phyloP scores from a whole-genome alignment of 805 yeast species.

The Pichia nakasei region DNA sequence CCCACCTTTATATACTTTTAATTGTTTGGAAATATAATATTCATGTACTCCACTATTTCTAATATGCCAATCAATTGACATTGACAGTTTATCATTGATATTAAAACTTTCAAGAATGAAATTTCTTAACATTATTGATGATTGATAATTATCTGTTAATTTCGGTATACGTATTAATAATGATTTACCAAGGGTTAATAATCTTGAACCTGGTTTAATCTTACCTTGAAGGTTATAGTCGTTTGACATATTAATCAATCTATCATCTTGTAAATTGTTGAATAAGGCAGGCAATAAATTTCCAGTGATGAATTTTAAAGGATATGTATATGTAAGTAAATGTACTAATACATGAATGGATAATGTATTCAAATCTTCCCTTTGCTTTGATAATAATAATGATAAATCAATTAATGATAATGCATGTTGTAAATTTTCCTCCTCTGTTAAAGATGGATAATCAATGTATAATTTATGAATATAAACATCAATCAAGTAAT shows the following conservation, averaged over 20 bases:
- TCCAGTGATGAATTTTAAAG: conserved; percentile 16
- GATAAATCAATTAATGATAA: neutral
- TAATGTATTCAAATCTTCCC: conserved; percentile 6
- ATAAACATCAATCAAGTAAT: neutral
- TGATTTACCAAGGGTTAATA: conserved; percentile 13
- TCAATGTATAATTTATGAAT: neutral
- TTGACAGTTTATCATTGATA: conserved; percentile 23
- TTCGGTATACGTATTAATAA: neutral
- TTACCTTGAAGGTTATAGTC: conserved; percentile 23
- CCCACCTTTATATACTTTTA: neutral
- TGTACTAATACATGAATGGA: conserved; percentile 23
- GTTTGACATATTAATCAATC: conserved; percentile 19
- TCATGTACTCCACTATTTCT: neutral
- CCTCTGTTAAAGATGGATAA: neutral
- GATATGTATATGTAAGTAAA: conserved; percentile 16
- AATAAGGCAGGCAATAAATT: conserved; percentile 18
- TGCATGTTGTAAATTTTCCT: neutral
- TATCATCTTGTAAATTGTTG: neutral
- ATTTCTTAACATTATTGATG: neutral
- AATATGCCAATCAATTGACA: conserved; percentile 22
- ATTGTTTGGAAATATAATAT: neutral
- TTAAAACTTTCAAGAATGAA: conserved; percentile 11
- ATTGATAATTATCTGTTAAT: conserved; percentile 12
- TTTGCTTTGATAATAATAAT: neutral
- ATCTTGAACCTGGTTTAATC: conserved; percentile 25